Evolutionary conservation across 108 stramenopile species (phyloP), one percentile per base, ranked within the genome.

Genomic region (Parietichytrium sp.): DNA sequence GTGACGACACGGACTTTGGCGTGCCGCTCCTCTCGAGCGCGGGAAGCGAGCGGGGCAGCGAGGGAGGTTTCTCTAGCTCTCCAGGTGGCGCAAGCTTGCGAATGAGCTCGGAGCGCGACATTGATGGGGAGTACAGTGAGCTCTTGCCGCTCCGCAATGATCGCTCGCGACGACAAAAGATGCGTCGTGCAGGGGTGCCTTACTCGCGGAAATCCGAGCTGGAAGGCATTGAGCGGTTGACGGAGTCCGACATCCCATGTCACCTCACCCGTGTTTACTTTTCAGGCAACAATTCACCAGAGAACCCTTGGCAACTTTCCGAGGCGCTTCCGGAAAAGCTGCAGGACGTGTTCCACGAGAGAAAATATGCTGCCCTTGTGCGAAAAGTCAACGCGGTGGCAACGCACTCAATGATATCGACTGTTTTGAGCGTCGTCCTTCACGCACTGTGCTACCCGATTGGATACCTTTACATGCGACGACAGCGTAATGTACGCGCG

Each of bases 401-500:
- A 6, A 16, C 23, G 8, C 61, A 72, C 45, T 72, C 61, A 10
- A 27, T 42, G 33, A 33, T 42, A 10, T 45, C 61, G 6, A 45
- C 38, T 33, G 10, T 72, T 42, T 23, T 72, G 20, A 10, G 38
- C 42, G 10, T 20, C 23, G 16, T 72, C 6, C 20, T 72, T n/a
- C 42, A 38, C 42, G 25, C 45, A 23, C 33, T 72, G 10, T 72
- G 61, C 42, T 72, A 72, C 20, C 61, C 61, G 13, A n/a, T 72
- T n/a, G 61, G 61, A 25, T 72, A 72, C 42, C 33, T 72, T 33
- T 72, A 72, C 61, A 72, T 72, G 61, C 36, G 45, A 25, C 18
- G 25, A 27, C 61, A 72, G 61, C 61, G 61, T 33, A n/a, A 72
- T 33, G 61, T 72, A 10, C 61, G 61, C 10, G 61, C 61, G n/a